A percentile compares a stretch with the other conserved stretches of the same genome.
Evolutionary conservation across 2,329 filamentous ascomycete genomes (phyloP).

Genomic region (Endocalyx cinctus): DNA sequence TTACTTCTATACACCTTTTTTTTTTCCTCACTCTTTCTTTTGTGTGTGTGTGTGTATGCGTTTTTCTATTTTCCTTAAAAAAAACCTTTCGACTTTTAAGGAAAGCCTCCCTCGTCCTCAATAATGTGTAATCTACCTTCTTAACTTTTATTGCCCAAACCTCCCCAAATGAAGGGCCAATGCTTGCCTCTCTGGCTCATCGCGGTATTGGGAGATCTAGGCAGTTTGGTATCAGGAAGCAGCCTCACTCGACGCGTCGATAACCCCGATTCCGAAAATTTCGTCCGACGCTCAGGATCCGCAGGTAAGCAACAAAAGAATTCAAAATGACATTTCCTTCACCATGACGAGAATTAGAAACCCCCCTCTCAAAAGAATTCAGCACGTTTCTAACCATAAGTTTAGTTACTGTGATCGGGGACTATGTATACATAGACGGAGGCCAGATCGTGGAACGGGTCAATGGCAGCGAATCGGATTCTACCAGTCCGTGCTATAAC

Average conservation of each 20-base stretch:
- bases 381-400: constrained; percentile 3
- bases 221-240: constrained; percentile 12
- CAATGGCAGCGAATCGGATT: constrained; percentile 18
- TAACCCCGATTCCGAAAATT: constrained; percentile 18
- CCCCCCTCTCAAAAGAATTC: background rate
- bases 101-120: too few species aligned
- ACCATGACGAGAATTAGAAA: too few species aligned
- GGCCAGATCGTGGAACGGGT: constrained; percentile 26
- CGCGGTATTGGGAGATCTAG: constrained; percentile 21
- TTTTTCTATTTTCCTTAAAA: too few species aligned
- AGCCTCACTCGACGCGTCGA: constrained; percentile 15
- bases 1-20: too few species aligned
- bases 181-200: constrained; percentile 20
- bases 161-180: constrained; percentile 24
- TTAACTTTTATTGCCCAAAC: constrained; percentile 13
- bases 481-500: constrained; percentile 16
- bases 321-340: background rate
- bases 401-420: constrained; percentile 27
- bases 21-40: too few species aligned
- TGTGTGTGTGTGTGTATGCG: too few species aligned
- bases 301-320: constrained; percentile 12
- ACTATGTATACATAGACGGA: constrained; percentile 35
- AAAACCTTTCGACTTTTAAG: too few species aligned
- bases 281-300: constrained; percentile 17
- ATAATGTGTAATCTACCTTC: constrained; percentile 19